phyloP scores from a whole-genome alignment of 768 basidiomycete genomes.

The Chalciporus piperatus region DNA sequence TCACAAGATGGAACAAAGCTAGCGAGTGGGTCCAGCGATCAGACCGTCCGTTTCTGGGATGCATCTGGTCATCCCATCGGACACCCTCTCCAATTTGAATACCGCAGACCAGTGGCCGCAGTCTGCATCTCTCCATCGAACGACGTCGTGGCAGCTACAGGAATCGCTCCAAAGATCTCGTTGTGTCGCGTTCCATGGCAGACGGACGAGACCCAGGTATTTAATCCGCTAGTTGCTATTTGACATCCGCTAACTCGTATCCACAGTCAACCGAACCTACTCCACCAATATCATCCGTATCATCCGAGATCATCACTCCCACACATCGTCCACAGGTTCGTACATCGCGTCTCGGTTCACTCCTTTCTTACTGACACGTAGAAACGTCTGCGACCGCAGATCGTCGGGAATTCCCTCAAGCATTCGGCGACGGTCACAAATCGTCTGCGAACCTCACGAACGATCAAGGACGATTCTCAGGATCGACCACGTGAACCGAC shows the following conservation, averaged over 20 bases:
- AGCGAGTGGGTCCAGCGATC: slow-evolving; percentile 8
- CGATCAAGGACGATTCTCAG: too few species aligned
- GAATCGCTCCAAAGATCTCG: neutral
- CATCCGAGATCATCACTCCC: too few species aligned
- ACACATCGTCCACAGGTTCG: too few species aligned
- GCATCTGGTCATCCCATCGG: neutral
- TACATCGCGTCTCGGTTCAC: too few species aligned
- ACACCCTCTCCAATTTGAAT: neutral
- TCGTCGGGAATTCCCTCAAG: too few species aligned
- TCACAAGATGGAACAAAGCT: slow-evolving; percentile 5
- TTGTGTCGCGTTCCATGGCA: neutral
- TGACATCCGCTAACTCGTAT: neutral
- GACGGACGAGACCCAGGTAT: neutral
- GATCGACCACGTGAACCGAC: too few species aligned
- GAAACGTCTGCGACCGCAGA: too few species aligned
- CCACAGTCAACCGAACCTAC: too few species aligned
- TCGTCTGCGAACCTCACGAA: too few species aligned
- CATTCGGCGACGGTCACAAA: too few species aligned
- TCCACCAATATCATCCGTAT: too few species aligned
- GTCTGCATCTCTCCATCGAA: slow-evolving; percentile 2
- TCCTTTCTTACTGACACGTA: too few species aligned
- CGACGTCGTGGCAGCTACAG: neutral
- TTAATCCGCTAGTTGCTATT: neutral
- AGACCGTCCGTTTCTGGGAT: slow-evolving; percentile 10
- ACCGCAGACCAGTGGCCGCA: accelerated